A percentile compares a stretch with the other conserved stretches of the same genome.
Conservation (phyloP, 371 early-diverging fungal genomes). For the Circinella minor region DNA sequence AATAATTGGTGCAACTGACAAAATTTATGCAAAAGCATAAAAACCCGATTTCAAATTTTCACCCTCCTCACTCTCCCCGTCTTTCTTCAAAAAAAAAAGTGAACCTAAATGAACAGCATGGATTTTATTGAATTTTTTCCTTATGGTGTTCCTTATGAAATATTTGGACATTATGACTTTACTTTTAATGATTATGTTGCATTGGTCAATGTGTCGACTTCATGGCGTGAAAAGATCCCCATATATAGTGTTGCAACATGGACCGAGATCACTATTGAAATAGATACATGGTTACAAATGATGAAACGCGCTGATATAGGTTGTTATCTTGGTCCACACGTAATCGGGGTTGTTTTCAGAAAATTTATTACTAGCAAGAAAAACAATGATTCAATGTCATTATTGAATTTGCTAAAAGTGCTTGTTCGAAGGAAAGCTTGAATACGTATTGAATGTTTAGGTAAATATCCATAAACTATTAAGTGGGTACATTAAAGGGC, state of each 20-base stretch:
- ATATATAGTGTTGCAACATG: neutral
- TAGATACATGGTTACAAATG: neutral
- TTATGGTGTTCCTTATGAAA: neutral
- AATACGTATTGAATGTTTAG: no score
- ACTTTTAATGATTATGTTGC: neutral
- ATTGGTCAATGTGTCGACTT: neutral
- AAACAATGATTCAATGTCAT: neutral
- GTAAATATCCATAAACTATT: no score
- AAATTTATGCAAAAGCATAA: no score
- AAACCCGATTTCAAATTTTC: no score
- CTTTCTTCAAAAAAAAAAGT: no score
- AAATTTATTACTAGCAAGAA: neutral
- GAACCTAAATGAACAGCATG: no score
- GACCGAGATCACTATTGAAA: neutral
- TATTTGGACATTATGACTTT: neutral
- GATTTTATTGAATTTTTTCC: neutral
- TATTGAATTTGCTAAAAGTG: no score
- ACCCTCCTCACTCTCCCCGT: no score
- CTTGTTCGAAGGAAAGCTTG: neutral
- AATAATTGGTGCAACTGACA: no score
- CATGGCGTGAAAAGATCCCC: neutral
- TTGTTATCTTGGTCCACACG: neutral
- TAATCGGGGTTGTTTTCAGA: neutral
- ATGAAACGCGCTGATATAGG: neutral
- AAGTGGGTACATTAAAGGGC: no score